Percentiles rank a stretch among this genome's conserved stretches.
These are phyloP conservation scores for Microdochium bolleyi DNA, from an alignment of 2,329 filamentous ascomycete species.

Conservation along the genomic window DNA sequence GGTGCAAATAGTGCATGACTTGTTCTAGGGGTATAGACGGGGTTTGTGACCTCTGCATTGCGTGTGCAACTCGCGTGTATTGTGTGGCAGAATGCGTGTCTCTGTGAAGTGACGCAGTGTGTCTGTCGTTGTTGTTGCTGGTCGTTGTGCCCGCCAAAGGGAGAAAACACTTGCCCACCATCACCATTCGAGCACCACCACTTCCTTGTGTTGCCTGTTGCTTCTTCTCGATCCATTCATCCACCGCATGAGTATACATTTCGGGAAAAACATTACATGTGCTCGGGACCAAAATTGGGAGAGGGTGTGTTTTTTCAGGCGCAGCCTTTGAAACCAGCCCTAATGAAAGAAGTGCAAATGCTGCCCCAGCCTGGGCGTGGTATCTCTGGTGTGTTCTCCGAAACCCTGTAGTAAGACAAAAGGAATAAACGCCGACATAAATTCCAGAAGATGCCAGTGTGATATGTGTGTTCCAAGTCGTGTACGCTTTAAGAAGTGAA, in stretches of 20 bases:
- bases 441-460: not conserved
- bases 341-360: not conserved
- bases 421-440: not conserved
- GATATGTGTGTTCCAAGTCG: not conserved
- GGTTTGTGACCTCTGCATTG: too few relatives aligned
- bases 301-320: not conserved
- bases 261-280: not conserved
- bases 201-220: too few relatives aligned
- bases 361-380: slow-evolving; percentile 1
- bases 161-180: too few relatives aligned
- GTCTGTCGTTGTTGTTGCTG: too few relatives aligned
- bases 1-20: too few relatives aligned
- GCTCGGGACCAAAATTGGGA: not conserved
- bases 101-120: too few relatives aligned
- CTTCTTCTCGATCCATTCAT: not conserved
- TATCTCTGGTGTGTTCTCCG: not conserved
- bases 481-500: not conserved
- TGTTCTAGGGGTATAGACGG: too few relatives aligned
- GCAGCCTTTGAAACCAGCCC: not conserved
- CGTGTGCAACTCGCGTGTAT: too few relatives aligned
- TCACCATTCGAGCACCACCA: too few relatives aligned
- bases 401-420: not conserved
- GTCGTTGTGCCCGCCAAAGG: too few relatives aligned
- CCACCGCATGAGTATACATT: not conserved
- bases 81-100: too few relatives aligned